Percentiles rank a stretch among this genome's conserved stretches.
Evolutionary conservation across 345 rosid species (phyloP).

Genomic region (Mallotus nudiflorus): DNA sequence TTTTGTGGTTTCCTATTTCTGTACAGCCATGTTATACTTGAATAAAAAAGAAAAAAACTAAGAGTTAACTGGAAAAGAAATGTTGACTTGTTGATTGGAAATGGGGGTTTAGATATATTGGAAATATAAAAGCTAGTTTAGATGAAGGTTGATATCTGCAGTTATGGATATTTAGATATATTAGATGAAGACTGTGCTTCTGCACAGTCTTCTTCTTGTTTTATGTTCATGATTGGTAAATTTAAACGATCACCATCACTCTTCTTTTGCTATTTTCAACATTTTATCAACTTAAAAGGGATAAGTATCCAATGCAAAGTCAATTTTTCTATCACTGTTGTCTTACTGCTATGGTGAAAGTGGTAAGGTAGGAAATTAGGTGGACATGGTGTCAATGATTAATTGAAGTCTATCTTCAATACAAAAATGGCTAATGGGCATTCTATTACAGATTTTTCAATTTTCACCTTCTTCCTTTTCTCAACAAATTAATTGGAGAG

Average conservation of each 20-base stretch:
- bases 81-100: neutral
- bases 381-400: neutral
- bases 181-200: too few relatives aligned
- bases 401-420: neutral
- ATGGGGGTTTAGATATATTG: neutral
- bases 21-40: neutral
- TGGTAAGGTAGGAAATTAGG: neutral
- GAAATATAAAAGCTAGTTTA: slow-evolving; percentile 4
- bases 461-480: neutral
- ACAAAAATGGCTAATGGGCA: neutral
- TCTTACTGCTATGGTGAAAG: neutral
- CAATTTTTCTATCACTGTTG: neutral
- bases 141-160: neutral
- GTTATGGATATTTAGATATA: slow-evolving; percentile 11
- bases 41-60: slow-evolving; percentile 8
- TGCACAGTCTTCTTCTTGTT: too few relatives aligned
- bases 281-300: neutral
- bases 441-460: neutral
- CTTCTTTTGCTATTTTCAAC: too few relatives aligned
- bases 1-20: slow-evolving; percentile 11
- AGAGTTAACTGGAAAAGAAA: neutral
- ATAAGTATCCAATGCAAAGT: neutral
- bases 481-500: neutral
- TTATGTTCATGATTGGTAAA: too few relatives aligned
- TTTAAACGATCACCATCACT: too few relatives aligned